Conservation (phyloP, 2,329 filamentous ascomycete genomes). For the Plectosphaerella cucumerina region DNA sequence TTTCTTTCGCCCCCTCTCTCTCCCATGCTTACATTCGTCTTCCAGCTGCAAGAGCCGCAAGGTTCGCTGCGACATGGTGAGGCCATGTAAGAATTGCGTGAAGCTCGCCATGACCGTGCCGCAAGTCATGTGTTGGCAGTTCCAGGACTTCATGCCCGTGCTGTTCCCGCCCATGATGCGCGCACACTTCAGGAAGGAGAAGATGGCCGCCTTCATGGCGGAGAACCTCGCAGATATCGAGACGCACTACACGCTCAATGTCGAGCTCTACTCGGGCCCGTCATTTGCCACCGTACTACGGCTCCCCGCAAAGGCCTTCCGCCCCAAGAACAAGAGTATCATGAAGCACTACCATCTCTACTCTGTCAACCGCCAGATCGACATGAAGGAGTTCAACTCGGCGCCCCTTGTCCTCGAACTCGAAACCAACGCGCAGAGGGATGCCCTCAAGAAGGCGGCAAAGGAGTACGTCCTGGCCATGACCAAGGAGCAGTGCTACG, state of each 20-base stretch:
- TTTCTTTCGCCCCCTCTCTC: background rate
- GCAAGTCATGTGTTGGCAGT: conserved; percentile 56
- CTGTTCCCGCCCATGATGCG: conserved; percentile 51
- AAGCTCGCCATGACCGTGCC: conserved; percentile 46
- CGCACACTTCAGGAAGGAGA: conserved; percentile 44
- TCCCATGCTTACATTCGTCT: background rate
- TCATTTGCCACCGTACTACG: conserved; percentile 39
- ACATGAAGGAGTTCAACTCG: conserved; percentile 36
- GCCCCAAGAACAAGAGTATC: conserved; percentile 36
- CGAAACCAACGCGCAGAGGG: conserved; percentile 33
- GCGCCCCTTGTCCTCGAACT: conserved; percentile 49
- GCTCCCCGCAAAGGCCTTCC: conserved; percentile 49
- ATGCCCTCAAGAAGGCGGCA: conserved; percentile 39
- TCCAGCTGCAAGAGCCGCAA: conserved; percentile 56
- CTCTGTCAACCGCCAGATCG: conserved; percentile 28
- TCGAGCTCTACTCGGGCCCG: conserved; percentile 45
- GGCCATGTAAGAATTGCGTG: conserved; percentile 53
- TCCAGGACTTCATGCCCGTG: conserved; percentile 48
- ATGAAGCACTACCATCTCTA: conserved; percentile 47
- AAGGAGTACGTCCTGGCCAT: conserved; percentile 47
- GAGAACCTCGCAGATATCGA: conserved; percentile 38
- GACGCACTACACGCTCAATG: conserved; percentile 12
- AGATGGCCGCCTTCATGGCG: conserved; percentile 41
- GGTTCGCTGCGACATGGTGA: conserved; percentile 52
- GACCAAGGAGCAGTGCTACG: conserved; percentile 40